These are phyloP conservation scores for Podila epicladia DNA, from an alignment of 192 early-diverging fungal genomes.

Conservation along the genomic window DNA sequence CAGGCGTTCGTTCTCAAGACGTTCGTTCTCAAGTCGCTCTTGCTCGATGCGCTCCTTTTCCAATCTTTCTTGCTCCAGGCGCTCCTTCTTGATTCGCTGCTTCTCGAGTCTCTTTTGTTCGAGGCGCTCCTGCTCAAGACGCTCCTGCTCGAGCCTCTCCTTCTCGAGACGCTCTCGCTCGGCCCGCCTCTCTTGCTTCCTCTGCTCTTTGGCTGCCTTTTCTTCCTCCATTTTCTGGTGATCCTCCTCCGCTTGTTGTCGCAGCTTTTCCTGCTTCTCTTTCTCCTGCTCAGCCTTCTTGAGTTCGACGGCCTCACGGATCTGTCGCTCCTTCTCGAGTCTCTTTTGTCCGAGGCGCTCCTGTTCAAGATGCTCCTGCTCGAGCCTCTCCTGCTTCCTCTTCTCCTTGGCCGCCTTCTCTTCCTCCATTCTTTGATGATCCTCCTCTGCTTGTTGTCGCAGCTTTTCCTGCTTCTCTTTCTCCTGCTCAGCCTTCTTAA, in stretches of 20 bases:
- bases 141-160: constrained; percentile 22
- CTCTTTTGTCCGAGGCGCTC: constrained; percentile 5
- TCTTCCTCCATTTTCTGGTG: not conserved
- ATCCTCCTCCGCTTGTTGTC: not conserved
- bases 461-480: not conserved
- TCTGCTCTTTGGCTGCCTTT: not conserved
- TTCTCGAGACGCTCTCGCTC: constrained; percentile 8
- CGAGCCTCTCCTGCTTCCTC: constrained; percentile 9
- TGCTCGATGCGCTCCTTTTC: constrained; percentile 4
- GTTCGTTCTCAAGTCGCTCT: constrained; percentile 16
- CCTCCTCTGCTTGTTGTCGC: not conserved
- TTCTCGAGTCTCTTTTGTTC: constrained; percentile 11
- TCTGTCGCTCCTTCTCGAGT: not conserved
- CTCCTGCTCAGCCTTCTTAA: not conserved
- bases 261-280: not conserved
- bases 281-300: not conserved
- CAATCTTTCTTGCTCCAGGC: constrained; percentile 2
- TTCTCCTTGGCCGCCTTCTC: not conserved
- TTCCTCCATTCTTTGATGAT: not conserved
- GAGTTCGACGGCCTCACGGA: not conserved
- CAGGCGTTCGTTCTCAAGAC: constrained; percentile 9
- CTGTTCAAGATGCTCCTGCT: constrained; percentile 18
- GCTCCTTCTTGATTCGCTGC: constrained; percentile 5
- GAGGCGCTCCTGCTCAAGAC: constrained; percentile 8
- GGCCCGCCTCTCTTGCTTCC: constrained; percentile 1